Evolutionary conservation across 768 basidiomycete species (phyloP).

Genomic region (Tylopilus vinaceipallidus): DNA sequence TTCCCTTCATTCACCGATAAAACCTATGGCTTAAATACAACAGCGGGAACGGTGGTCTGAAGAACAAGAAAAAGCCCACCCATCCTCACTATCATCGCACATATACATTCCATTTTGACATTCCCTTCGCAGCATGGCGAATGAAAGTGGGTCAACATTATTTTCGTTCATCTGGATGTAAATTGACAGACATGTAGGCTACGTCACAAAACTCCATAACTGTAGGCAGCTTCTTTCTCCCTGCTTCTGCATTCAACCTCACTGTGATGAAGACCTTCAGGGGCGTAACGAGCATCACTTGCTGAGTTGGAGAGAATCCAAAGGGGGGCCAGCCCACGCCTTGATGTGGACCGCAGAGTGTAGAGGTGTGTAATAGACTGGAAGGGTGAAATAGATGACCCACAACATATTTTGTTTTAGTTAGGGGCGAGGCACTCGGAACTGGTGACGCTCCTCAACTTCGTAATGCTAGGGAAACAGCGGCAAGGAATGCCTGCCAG

Average conservation of each 20-base stretch:
- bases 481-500: constrained; percentile 44
- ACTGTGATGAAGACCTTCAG: constrained; percentile 37
- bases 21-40: constrained; percentile 26
- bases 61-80: background rate
- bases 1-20: constrained; percentile 11
- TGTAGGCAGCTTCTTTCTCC: constrained; percentile 31
- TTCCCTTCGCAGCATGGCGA: constrained; percentile 13
- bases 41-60: background rate
- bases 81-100: background rate
- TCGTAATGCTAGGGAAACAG: constrained; percentile 44
- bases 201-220: constrained; percentile 43
- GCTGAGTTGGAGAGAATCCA: constrained; percentile 42
- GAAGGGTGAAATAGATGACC: background rate
- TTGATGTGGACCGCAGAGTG: constrained; percentile 53
- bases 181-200: constrained; percentile 28
- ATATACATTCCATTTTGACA: background rate
- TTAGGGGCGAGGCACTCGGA: constrained; percentile 47
- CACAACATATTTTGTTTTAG: constrained; percentile 31
- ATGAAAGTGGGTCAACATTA: constrained; percentile 18
- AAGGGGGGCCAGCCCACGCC: constrained; percentile 41
- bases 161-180: background rate
- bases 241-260: background rate
- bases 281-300: constrained; percentile 24
- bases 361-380: constrained; percentile 43
- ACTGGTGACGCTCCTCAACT: constrained; percentile 44